Evolutionary conservation across 2,329 filamentous ascomycete species (phyloP).

Genomic region (Colletotrichum tabaci): DNA sequence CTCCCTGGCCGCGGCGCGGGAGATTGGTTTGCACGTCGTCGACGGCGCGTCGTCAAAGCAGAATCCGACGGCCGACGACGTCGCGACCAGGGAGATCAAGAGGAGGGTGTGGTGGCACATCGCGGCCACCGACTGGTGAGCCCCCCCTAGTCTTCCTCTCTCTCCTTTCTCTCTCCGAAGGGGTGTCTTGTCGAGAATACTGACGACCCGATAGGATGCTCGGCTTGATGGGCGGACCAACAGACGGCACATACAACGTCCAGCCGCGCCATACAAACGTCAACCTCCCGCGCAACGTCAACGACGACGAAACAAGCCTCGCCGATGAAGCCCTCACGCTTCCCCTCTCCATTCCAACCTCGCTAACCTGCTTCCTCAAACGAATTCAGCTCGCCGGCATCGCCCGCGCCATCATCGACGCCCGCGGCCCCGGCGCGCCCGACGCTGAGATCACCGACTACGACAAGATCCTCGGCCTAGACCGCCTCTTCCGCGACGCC

Average conservation of each 20-base stretch:
- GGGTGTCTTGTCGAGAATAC: too few relatives aligned
- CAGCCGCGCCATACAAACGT: slow-evolving; percentile 58
- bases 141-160: background rate
- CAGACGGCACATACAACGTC: slow-evolving; percentile 54
- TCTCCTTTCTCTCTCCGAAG: background rate
- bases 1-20: slow-evolving; percentile 44
- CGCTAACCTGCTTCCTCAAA: slow-evolving; percentile 56
- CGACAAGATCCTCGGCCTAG: slow-evolving; percentile 51
- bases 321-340: slow-evolving; percentile 48
- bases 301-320: slow-evolving; percentile 55
- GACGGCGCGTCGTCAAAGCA: slow-evolving; percentile 51
- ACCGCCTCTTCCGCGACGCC: slow-evolving; percentile 46
- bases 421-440: slow-evolving; percentile 46
- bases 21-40: slow-evolving; percentile 56
- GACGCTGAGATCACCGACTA: slow-evolving; percentile 52
- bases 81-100: slow-evolving; percentile 53
- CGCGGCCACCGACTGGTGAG: slow-evolving; percentile 57
- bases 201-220: slow-evolving; percentile 50
- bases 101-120: slow-evolving; percentile 63
- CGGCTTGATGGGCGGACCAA: slow-evolving; percentile 52
- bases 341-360: slow-evolving; percentile 51
- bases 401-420: slow-evolving; percentile 53
- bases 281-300: slow-evolving; percentile 55
- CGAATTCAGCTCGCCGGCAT: slow-evolving; percentile 56
- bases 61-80: slow-evolving; percentile 40